phyloP scores from a whole-genome alignment of 2,329 filamentous ascomycete species.

The Exophiala calicioides region DNA sequence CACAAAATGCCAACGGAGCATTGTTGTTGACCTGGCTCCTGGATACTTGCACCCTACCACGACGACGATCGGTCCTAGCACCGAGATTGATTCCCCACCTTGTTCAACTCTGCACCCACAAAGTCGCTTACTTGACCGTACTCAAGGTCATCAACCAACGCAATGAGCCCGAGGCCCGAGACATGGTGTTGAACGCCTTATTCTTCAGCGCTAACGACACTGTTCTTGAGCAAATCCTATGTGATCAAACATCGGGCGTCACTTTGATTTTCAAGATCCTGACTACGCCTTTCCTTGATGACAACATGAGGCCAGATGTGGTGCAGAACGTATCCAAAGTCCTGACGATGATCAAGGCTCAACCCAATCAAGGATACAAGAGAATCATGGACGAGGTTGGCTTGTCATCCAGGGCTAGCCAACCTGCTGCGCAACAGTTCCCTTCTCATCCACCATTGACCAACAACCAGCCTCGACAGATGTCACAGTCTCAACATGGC shows the following conservation, averaged over 20 bases:
- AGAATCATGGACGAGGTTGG: constrained; percentile 98
- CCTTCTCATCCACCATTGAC: constrained; percentile 37
- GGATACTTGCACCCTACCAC: constrained; percentile 94
- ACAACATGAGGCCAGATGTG: constrained; percentile 81
- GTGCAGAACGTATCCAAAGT: constrained; percentile 91
- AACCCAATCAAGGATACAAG: constrained; percentile 95
- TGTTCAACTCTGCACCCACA: constrained; percentile 95
- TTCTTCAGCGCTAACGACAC: constrained; percentile 91
- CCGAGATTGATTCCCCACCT: constrained; percentile 89
- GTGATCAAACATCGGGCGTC: constrained; percentile 86
- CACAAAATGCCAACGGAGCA: constrained; percentile 93
- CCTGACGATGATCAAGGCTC: constrained; percentile 84
- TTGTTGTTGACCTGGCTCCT: constrained; percentile 95
- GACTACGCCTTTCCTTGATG: constrained; percentile 96
- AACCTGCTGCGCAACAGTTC: constrained; percentile 41
- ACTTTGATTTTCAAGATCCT: constrained; percentile 98
- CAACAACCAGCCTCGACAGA: constrained; percentile 46
- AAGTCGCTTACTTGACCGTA: constrained; percentile 95
- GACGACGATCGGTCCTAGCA: constrained; percentile 85
- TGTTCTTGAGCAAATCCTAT: constrained; percentile 83
- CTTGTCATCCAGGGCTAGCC: constrained; percentile 58
- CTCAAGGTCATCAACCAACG: constrained; percentile 98
- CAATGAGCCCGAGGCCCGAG: constrained; percentile 86
- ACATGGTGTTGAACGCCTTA: constrained; percentile 83
- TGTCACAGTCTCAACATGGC: constrained; percentile 43